These are phyloP conservation scores for Mycena galericulata DNA, from an alignment of 768 basidiomycete species.

Conservation along the genomic window DNA sequence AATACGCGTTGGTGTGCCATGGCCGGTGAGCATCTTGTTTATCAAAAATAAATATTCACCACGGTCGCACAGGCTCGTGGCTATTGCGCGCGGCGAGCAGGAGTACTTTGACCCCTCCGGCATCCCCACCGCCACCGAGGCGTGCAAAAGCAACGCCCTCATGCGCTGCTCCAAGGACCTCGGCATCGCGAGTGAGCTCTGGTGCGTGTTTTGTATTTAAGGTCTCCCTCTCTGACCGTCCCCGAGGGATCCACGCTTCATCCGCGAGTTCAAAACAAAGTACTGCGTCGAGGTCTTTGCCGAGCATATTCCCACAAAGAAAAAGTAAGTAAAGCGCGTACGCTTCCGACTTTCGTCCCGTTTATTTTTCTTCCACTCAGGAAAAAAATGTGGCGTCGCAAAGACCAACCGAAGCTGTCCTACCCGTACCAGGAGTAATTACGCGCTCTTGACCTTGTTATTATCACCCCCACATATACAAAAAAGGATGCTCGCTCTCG, in stretches of 20 bases:
- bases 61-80: slow-evolving; percentile 82
- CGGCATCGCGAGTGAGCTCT: slow-evolving; percentile 95
- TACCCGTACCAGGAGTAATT: slow-evolving; percentile 91
- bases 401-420: slow-evolving; percentile 85
- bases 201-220: slow-evolving; percentile 63
- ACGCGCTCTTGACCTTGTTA: too few species aligned
- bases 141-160: slow-evolving; percentile 95
- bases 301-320: slow-evolving; percentile 87
- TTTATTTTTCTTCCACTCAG: slow-evolving; percentile 51
- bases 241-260: slow-evolving; percentile 93
- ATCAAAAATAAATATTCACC: too few species aligned
- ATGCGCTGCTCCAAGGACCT: slow-evolving; percentile 99
- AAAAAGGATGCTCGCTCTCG: too few species aligned
- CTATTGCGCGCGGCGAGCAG: slow-evolving; percentile 93
- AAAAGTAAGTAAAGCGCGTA: slow-evolving; percentile 93
- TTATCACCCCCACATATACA: too few species aligned
- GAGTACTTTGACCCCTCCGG: slow-evolving; percentile 95
- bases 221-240: neutral
- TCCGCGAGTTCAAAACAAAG: slow-evolving; percentile 90
- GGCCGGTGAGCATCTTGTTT: slow-evolving; percentile 90
- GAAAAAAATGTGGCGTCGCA: slow-evolving; percentile 92
- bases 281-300: slow-evolving; percentile 88
- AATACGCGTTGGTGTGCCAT: slow-evolving; percentile 94
- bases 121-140: slow-evolving; percentile 94
- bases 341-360: neutral